These are phyloP conservation scores for Sporothrix protearum DNA, from an alignment of 2,329 filamentous ascomycete species.

Conservation along the genomic window DNA sequence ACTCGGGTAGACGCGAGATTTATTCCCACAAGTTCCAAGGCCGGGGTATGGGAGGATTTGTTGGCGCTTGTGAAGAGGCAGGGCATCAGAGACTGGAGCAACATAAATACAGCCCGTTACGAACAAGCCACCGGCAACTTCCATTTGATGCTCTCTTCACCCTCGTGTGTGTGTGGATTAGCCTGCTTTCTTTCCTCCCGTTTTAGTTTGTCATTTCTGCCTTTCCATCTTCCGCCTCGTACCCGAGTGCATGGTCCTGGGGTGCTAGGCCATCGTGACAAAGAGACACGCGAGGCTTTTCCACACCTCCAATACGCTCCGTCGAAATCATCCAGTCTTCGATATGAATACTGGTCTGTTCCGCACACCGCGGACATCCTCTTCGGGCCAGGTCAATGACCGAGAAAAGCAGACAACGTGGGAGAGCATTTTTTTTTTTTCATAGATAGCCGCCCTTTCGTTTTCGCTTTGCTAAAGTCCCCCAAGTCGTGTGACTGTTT, in stretches of 20 bases:
- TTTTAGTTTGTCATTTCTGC: not conserved
- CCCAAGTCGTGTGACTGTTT: not conserved
- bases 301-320: not conserved
- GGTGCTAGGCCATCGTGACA: constrained; percentile 12
- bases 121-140: not conserved
- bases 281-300: not conserved
- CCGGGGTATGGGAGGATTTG: not conserved
- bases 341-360: not conserved
- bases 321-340: not conserved
- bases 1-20: not conserved
- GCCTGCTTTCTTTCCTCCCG: not conserved
- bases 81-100: not conserved
- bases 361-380: not conserved
- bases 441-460: not conserved
- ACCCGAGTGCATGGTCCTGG: constrained; percentile 15
- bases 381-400: not conserved
- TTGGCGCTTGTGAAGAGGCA: not conserved
- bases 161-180: not conserved
- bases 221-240: not conserved
- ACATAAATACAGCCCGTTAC: not conserved
- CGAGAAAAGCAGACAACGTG: not conserved
- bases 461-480: not conserved
- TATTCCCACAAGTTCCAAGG: not conserved
- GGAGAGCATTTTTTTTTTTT: no score
- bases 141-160: not conserved